Conservation (phyloP, 306 rosid species). For the Pyrus betulifolia region DNA sequence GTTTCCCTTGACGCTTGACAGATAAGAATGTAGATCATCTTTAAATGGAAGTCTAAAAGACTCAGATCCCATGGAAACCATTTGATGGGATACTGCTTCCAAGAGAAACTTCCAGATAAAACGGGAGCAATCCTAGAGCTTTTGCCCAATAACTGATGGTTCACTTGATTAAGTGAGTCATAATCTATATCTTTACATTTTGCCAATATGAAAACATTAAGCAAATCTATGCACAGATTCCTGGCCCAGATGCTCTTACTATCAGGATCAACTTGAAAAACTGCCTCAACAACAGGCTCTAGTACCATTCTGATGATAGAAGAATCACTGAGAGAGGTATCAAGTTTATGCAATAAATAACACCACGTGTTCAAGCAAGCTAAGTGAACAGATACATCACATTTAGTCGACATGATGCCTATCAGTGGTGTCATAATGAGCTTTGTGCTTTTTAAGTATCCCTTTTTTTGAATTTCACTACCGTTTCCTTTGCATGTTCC, state of each 20-base stretch:
- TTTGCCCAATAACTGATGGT: conserved; percentile 15
- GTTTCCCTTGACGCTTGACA: conserved; percentile 42
- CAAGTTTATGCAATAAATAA: conserved; percentile 70
- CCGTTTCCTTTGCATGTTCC: conserved; percentile 15
- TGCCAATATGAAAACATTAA: conserved; percentile 46
- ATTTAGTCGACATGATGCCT: conserved; percentile 57
- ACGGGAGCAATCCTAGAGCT: conserved; percentile 20
- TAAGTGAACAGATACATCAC: conserved; percentile 52
- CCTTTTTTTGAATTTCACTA: conserved; percentile 32
- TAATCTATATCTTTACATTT: conserved; percentile 32
- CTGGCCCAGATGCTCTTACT: conserved; percentile 50
- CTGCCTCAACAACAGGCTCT: conserved; percentile 55
- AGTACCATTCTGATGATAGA: conserved; percentile 40
- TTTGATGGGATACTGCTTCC: conserved; percentile 49
- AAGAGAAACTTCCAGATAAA: conserved; percentile 35
- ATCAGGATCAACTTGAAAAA: conserved; percentile 54
- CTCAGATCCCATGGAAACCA: conserved; percentile 77
- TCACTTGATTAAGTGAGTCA: conserved; percentile 20
- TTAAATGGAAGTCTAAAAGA: conserved; percentile 59
- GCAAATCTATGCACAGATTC: conserved; percentile 51
- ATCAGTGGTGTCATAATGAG: conserved; percentile 80
- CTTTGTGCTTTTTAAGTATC: conserved; percentile 56
- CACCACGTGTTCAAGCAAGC: conserved; percentile 83
- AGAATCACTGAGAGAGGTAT: conserved; percentile 43
- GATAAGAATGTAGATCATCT: conserved; percentile 39